Evolutionary conservation across 306 rosid genomes (phyloP).

Genomic region (Ammopiptanthus mongolicus): DNA sequence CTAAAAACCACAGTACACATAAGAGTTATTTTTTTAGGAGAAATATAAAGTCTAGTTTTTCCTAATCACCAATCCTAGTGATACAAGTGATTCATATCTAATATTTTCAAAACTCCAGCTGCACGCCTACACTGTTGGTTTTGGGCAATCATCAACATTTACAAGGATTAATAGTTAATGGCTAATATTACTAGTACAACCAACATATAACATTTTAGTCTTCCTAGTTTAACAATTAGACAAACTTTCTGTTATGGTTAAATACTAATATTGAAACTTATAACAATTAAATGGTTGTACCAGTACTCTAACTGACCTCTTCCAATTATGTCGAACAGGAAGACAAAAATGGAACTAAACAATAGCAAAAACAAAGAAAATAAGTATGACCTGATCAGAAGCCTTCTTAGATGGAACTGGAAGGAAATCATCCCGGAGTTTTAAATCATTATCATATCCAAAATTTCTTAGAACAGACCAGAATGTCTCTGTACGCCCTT

Average conservation of each 20-base stretch:
- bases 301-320: constrained; percentile 1
- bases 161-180: neutral
- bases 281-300: neutral
- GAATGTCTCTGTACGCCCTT: constrained; percentile 70
- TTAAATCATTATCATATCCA: constrained; percentile 76
- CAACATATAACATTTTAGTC: neutral
- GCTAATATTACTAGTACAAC: neutral
- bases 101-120: neutral
- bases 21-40: neutral
- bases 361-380: neutral
- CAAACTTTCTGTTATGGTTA: neutral
- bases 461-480: constrained; percentile 87
- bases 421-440: constrained; percentile 62
- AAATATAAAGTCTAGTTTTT: constrained; percentile 1
- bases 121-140: neutral
- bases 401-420: constrained; percentile 57
- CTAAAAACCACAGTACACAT: neutral
- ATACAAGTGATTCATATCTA: neutral
- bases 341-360: constrained; percentile 17
- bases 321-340: constrained; percentile 13
- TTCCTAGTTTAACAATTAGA: constrained; percentile 7
- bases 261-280: neutral
- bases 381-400: constrained; percentile 66
- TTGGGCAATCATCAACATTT: neutral
- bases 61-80: neutral